Base-by-base conservation (phyloP, 805 yeast species). In the Maudiozyma barnettii region DNA sequence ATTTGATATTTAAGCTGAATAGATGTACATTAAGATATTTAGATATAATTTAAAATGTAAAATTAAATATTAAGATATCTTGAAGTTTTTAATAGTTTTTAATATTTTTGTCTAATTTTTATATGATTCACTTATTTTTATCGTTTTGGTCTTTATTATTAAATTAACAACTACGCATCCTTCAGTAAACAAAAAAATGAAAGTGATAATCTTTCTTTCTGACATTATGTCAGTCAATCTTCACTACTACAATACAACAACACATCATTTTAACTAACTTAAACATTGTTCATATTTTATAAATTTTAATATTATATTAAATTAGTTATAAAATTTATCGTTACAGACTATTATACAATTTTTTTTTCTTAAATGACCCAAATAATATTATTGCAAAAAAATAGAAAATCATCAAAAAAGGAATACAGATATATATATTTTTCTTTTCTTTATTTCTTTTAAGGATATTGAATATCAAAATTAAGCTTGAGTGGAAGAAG, bases 401-500 rank as follows among this genome's bases (percentile, higher is more conserved):
- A 37, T 19, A 37, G 19, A 21, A 19, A 18, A 21, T 37, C 18
- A 33, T n/a, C 16, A 33, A 16, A 33, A 14, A 33, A 6, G 16
- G 19, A 33, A 33, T 14, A 29, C 13, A 3, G 31, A 29, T 29
- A 33, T 33, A 33, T 33, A 33, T 13, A 14, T n/a, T 14, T 33
- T 33, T 14, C n/a, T 14, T 33, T 33, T 33, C 18, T 31, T 33
- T 33, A 14, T 33, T 29, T 29, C 13, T 14, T 29, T 29, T 33
- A 14, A 45, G 18, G 35, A 44, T 26, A 39, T 4, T 41, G 16
- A 10, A n/a, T 33, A 33, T 14, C 18, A n/a, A 14, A 51, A 46
- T 63, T 61, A 69, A 61, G 73, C 73, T 57, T 63, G 66, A 57
- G 71, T 64, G 45, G 74, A 66, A 66, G 95, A 83, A 64, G 95